Evolutionary conservation across 768 basidiomycete species (phyloP).

Genomic region (Gelatoporia subvermispora): DNA sequence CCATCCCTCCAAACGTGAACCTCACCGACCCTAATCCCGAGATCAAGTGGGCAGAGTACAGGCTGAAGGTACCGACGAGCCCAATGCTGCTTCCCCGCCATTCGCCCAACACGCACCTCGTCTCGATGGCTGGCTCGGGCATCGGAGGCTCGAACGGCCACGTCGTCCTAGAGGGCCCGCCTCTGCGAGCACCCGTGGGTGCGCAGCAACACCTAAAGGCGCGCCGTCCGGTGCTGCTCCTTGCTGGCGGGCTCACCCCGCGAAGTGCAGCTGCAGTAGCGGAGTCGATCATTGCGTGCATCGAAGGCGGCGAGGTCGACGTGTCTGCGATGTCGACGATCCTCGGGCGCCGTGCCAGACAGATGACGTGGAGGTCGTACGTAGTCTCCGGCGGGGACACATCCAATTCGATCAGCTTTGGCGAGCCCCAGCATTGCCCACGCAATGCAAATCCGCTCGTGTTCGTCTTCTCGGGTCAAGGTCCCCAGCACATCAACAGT

Average conservation of each 20-base stretch:
- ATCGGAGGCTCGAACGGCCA: slow-evolving; percentile 43
- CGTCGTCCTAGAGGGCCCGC: slow-evolving; percentile 32
- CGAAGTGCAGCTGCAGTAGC: slow-evolving; percentile 18
- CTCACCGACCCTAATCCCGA: slow-evolving; percentile 29
- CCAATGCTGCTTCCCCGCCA: slow-evolving; percentile 23
- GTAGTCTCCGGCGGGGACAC: neutral
- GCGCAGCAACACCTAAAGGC: neutral
- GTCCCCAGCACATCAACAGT: slow-evolving; percentile 36
- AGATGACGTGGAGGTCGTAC: slow-evolving; percentile 18
- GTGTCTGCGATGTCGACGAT: neutral
- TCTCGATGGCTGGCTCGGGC: slow-evolving; percentile 39
- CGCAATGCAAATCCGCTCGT: slow-evolving; percentile 24
- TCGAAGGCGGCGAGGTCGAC: neutral
- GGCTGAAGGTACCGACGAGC: slow-evolving; percentile 30
- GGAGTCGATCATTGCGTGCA: neutral
- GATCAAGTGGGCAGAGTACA: slow-evolving; percentile 36
- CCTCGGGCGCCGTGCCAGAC: slow-evolving; percentile 13
- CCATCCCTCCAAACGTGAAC: slow-evolving; percentile 40
- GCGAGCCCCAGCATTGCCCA: slow-evolving; percentile 25
- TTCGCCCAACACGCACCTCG: slow-evolving; percentile 21
- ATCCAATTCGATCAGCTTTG: slow-evolving; percentile 14
- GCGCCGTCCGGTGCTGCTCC: slow-evolving; percentile 24
- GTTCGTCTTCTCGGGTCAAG: slow-evolving; percentile 37
- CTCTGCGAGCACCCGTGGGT: slow-evolving; percentile 2
- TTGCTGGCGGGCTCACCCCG: slow-evolving; percentile 35